A percentile compares a stretch with the other conserved stretches of the same genome.
Evolutionary conservation across 2,329 filamentous ascomycete genomes (phyloP).

Genomic region (Fusarium camptoceras): DNA sequence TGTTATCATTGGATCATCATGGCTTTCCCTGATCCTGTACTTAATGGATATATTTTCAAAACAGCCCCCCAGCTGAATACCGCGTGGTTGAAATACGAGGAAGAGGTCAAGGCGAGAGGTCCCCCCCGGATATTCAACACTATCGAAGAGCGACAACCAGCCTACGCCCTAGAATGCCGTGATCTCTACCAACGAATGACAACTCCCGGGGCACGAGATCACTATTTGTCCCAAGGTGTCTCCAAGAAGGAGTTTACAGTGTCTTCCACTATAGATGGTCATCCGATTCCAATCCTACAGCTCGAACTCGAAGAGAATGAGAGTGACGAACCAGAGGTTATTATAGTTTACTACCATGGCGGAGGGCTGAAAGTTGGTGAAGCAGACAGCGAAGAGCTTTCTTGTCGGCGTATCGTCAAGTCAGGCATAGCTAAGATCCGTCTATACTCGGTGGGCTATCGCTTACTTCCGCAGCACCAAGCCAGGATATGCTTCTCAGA

Average conservation of each 20-base stretch:
- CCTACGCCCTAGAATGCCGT: constrained; percentile 57
- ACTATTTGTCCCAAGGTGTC: constrained; percentile 53
- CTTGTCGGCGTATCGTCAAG: constrained; percentile 57
- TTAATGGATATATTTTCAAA: constrained; percentile 46
- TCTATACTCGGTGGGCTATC: constrained; percentile 61
- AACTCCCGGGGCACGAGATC: constrained; percentile 51
- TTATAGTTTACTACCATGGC: constrained; percentile 62
- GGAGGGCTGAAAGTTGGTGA: constrained; percentile 61
- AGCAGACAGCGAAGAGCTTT: constrained; percentile 62
- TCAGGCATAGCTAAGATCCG: constrained; percentile 43
- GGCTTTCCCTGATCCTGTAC: constrained; percentile 29
- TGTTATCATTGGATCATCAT: constrained; percentile 5
- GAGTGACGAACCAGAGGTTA: constrained; percentile 28
- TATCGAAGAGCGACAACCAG: constrained; percentile 51
- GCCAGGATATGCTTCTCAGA: constrained; percentile 58
- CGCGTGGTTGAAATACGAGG: constrained; percentile 56
- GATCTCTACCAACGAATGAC: constrained; percentile 53
- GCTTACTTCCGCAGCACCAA: constrained; percentile 56
- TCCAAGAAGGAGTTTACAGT: constrained; percentile 46
- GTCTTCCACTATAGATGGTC: constrained; percentile 50
- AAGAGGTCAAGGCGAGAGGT: constrained; percentile 37
- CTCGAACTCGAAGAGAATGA: constrained; percentile 44
- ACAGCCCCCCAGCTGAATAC: constrained; percentile 55
- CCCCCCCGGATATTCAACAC: constrained; percentile 40
- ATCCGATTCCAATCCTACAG: constrained; percentile 53